Evolutionary conservation across 1,139 yeast genomes (phyloP).

Genomic region (Hemisphaericaspora subhashii): DNA sequence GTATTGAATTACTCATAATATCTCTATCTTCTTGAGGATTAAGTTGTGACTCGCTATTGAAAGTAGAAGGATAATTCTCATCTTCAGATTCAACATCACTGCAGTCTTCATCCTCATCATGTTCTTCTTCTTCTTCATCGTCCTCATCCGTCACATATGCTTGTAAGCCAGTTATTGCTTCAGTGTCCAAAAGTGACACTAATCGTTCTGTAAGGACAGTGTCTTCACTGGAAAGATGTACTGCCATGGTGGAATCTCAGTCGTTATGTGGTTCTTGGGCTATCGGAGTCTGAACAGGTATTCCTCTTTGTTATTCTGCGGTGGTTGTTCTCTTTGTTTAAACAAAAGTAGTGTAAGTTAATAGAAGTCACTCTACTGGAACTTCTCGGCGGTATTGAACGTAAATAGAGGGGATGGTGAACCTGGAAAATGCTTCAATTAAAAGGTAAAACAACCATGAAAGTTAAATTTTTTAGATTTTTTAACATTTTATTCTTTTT

Average conservation of each 20-base stretch:
- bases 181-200: background rate
- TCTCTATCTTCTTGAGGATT: background rate
- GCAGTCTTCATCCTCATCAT: conserved; percentile 1
- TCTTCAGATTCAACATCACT: background rate
- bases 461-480: no score
- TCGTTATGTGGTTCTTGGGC: no score
- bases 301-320: no score
- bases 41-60: background rate
- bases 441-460: no score
- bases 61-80: background rate
- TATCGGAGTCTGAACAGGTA: no score
- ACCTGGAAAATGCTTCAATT: no score
- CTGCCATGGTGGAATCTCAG: conserved; percentile 3
- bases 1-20: conserved; percentile 5
- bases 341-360: no score
- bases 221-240: conserved; percentile 1
- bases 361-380: no score
- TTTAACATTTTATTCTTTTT: no score
- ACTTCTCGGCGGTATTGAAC: no score
- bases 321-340: no score
- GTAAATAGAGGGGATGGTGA: no score
- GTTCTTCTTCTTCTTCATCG: background rate
- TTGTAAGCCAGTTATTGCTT: background rate
- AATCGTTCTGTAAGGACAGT: conserved; percentile 1
- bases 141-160: conserved; percentile 6